Evolutionary conservation across 129 eudicot species (phyloP).

Genomic region (Ambrosia trifida): DNA sequence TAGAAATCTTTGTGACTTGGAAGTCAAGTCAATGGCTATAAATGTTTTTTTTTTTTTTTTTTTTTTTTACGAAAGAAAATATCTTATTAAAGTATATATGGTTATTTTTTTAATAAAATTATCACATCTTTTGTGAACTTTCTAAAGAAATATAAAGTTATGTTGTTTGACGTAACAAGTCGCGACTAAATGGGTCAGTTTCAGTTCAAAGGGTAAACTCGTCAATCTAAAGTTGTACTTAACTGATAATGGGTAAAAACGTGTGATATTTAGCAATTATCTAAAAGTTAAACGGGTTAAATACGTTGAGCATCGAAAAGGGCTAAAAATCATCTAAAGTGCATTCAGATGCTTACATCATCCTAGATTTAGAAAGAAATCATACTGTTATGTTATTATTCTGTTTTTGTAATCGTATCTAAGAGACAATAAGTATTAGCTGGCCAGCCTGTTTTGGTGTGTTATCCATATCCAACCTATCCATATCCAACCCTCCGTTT

Average conservation of each 20-base stretch:
- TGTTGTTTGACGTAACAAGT: constrained; percentile 17
- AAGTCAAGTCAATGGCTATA: background rate
- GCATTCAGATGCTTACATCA: background rate
- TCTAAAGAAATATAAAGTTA: background rate
- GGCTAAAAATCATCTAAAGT: too few relatives aligned
- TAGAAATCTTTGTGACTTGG: background rate
- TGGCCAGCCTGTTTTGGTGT: background rate
- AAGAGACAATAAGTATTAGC: background rate
- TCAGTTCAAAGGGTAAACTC: too few relatives aligned
- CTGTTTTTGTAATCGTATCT: background rate
- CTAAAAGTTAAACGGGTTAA: too few relatives aligned
- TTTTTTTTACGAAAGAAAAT: background rate
- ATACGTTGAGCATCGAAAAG: too few relatives aligned
- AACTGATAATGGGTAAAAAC: too few relatives aligned
- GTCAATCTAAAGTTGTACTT: too few relatives aligned
- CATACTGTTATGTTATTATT: background rate
- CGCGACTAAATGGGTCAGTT: too few relatives aligned
- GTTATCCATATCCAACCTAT: too few relatives aligned
- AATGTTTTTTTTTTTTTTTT: background rate
- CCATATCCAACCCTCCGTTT: constrained; percentile 9
- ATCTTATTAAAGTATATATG: background rate
- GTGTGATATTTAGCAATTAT: too few relatives aligned
- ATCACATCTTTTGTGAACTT: background rate
- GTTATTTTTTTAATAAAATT: background rate
- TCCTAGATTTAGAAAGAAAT: background rate